Percentiles rank a stretch among this genome's conserved stretches.
These are phyloP conservation scores for Rhizopus delemar DNA, from an alignment of 371 early-diverging fungal species.

Conservation along the genomic window DNA sequence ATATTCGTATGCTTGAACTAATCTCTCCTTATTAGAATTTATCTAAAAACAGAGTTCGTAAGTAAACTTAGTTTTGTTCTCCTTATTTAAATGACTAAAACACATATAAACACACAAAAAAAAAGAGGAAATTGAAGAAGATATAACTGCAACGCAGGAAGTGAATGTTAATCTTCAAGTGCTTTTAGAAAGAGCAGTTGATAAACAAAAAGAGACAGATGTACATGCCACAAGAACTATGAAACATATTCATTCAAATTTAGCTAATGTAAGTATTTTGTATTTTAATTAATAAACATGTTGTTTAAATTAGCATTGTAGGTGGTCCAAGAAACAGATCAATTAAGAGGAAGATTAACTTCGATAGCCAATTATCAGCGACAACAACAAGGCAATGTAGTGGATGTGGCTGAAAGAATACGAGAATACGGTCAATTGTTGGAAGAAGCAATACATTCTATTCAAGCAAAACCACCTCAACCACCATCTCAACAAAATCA, in stretches of 20 bases:
- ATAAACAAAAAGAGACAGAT: conserved; percentile 57
- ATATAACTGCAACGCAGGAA: conserved; percentile 57
- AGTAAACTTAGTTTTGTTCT: conserved; percentile 7
- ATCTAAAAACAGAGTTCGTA: conserved; percentile 44
- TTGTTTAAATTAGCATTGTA: conserved; percentile 12
- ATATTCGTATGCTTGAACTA: background rate
- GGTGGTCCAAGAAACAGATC: conserved; percentile 59
- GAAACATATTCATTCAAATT: conserved; percentile 56
- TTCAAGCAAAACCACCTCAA: background rate
- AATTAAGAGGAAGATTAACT: conserved; percentile 46
- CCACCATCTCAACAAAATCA: background rate
- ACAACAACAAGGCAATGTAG: conserved; percentile 53
- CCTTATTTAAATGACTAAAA: background rate
- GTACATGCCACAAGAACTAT: conserved; percentile 57
- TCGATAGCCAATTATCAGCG: conserved; percentile 54
- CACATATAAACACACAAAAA: too few species aligned
- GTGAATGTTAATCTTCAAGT: conserved; percentile 61
- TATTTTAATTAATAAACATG: background rate
- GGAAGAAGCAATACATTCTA: conserved; percentile 56
- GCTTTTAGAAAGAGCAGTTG: conserved; percentile 55
- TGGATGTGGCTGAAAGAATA: conserved; percentile 53
- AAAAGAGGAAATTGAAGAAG: conserved; percentile 58
- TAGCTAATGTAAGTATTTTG: conserved; percentile 46
- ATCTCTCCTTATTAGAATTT: conserved; percentile 24
- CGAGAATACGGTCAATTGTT: conserved; percentile 57